phyloP scores from a whole-genome alignment of 176 grass and related monocot genomes.

The Thalia dealbata region DNA sequence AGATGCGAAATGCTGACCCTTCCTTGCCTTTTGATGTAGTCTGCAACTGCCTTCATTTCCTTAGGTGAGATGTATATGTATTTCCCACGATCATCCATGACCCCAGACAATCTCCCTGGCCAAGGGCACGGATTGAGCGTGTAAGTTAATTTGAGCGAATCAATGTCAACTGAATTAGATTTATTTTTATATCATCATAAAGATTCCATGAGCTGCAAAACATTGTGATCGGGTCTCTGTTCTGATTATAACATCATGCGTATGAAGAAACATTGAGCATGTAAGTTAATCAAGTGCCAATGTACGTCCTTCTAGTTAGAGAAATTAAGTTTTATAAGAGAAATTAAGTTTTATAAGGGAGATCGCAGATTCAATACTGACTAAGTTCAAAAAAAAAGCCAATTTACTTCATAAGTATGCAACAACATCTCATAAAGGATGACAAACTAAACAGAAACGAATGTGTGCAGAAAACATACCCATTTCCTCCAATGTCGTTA shows the following conservation, averaged over 20 bases:
- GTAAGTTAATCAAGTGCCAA: background rate
- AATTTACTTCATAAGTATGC: background rate
- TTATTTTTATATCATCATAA: background rate
- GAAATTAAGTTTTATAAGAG: too few relatives aligned
- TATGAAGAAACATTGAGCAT: background rate
- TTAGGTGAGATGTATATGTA: conserved; percentile 82
- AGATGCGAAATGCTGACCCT: conserved; percentile 86
- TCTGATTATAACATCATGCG: background rate
- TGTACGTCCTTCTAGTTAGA: too few relatives aligned
- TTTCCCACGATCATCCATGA: conserved; percentile 97
- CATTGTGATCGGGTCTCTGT: background rate
- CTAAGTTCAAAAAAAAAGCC: too few relatives aligned
- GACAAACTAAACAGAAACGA: background rate
- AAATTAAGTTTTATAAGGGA: too few relatives aligned
- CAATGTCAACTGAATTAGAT: background rate
- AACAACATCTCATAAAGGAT: background rate
- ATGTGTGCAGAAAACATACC: conserved; percentile 31
- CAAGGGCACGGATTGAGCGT: background rate
- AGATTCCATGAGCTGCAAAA: background rate
- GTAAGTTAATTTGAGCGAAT: background rate
- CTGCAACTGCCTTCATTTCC: conserved; percentile 90
- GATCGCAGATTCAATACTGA: too few relatives aligned
- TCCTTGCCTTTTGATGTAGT: conserved; percentile 78
- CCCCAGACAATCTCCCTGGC: conserved; percentile 83
- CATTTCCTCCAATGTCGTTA: conserved; percentile 60